Evolutionary conservation across 805 yeast species (phyloP).

Genomic region (Metschnikowia borealis): DNA sequence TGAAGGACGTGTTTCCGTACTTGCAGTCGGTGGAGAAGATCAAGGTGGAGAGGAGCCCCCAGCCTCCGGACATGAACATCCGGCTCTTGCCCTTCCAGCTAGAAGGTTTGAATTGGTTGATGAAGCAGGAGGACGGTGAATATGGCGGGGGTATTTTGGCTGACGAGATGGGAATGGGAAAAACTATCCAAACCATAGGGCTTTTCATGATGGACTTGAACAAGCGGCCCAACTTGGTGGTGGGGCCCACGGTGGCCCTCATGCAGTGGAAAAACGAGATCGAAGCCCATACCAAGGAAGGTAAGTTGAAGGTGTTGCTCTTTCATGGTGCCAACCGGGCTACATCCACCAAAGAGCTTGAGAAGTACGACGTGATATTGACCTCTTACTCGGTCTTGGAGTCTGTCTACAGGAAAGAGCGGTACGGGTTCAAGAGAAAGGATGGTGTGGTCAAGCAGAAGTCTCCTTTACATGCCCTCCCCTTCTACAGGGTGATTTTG

Average conservation of each 20-base stretch:
- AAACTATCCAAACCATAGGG: constrained; percentile 94
- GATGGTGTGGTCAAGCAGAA: constrained; percentile 67
- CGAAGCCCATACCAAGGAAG: constrained; percentile 69
- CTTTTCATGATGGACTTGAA: constrained; percentile 65
- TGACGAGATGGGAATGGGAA: constrained; percentile 99
- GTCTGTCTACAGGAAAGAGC: constrained; percentile 77
- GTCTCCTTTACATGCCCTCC: constrained; percentile 67
- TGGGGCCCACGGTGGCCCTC: constrained; percentile 97
- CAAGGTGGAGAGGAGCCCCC: constrained; percentile 55
- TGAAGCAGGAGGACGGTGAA: constrained; percentile 71
- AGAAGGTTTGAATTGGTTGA: constrained; percentile 90
- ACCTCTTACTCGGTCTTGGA: constrained; percentile 94
- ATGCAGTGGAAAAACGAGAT: constrained; percentile 98
- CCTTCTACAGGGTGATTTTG: constrained; percentile 79
- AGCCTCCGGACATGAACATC: constrained; percentile 76
- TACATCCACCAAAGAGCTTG: constrained; percentile 50
- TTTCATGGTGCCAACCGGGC: constrained; percentile 87
- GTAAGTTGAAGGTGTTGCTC: constrained; percentile 59
- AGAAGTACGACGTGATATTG: constrained; percentile 69
- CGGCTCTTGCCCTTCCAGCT: constrained; percentile 82
- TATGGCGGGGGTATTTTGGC: constrained; percentile 92
- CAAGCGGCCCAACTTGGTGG: constrained; percentile 77
- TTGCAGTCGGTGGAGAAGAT: constrained; percentile 47
- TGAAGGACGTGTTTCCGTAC: constrained; percentile 66
- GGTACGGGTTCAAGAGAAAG: constrained; percentile 76